Base-by-base conservation (phyloP, 1,284 basidiomycete species). In the Ganoderma sinense region DNA sequence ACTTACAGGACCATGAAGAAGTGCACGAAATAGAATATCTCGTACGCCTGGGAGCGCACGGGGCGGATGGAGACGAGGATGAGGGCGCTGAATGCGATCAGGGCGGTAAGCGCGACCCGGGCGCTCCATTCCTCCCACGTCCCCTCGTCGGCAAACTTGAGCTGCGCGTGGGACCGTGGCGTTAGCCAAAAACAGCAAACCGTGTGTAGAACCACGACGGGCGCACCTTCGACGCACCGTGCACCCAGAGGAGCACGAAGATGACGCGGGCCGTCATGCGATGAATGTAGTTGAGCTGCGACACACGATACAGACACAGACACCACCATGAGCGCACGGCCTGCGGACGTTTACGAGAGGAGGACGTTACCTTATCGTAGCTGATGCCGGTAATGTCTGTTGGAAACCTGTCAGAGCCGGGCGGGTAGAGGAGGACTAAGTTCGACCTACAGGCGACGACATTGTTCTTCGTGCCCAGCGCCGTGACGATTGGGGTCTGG, bases 381-480 rank as follows among this genome's bases (percentile, higher is more conserved):
- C 86, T 82, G 55, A 91, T 80, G 3, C 90, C 89, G 2, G 89
- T 91, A 45, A 89, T 75, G 65, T 84, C 89, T 89, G 73, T 20
- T n/a, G 31, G 64, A 53, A 33, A 64, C 20, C 36, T 62, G 29
- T 64, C 41, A 64, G 62, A n/a, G 26, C 5, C 11, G 10, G 58
- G 39, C 7, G 14, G 39, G 2, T 48, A 4, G 18, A 20, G 18
- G 31, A 48, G 13, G n/a, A 56, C 26, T 62, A 26, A 51, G 20
- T 33, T 31, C 33, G 33, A 81, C 88, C 67, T 67, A 89, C 88
- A 82, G 6, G 88, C 86, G 8, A 93, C 80, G 26, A 88, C 66
- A 66, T 91, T 92, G 76, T 93, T 91, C 77, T 88, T 89, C 62
- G 87, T 88, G 0, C 89, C 90, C 16, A 93, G 84, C 2, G 84